Conservation (phyloP, 768 basidiomycete genomes). For the Lepiota brunneoincarnata region DNA sequence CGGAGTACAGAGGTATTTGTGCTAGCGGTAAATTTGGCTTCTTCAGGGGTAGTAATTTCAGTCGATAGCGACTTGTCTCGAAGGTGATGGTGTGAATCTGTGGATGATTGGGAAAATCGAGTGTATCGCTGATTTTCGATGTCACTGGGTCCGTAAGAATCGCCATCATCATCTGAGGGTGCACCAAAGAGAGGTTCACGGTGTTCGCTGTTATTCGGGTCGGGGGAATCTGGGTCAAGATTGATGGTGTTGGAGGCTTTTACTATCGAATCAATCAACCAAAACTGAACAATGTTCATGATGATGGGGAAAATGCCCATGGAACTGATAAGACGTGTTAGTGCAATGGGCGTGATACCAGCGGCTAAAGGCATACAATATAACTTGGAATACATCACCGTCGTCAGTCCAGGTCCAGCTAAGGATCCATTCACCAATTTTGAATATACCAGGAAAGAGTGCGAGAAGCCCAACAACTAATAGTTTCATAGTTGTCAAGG, state of each 20-base stretch:
- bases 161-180: slow-evolving; percentile 50
- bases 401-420: slow-evolving; percentile 68
- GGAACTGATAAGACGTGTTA: slow-evolving; percentile 42
- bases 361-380: slow-evolving; percentile 57
- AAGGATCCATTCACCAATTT: slow-evolving; percentile 83
- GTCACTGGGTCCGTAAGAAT: slow-evolving; percentile 34
- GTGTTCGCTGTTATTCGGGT: slow-evolving; percentile 37
- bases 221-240: slow-evolving; percentile 37
- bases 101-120: slow-evolving; percentile 32
- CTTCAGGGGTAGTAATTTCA: slow-evolving; percentile 27
- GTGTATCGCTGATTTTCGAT: slow-evolving; percentile 42
- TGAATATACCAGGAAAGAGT: slow-evolving; percentile 66
- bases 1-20: slow-evolving; percentile 30
- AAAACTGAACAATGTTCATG: slow-evolving; percentile 92
- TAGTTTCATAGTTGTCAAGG: slow-evolving; percentile 88
- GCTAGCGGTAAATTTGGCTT: slow-evolving; percentile 38
- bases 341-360: not conserved
- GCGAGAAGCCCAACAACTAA: slow-evolving; percentile 77
- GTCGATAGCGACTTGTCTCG: slow-evolving; percentile 24
- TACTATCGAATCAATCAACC: slow-evolving; percentile 92
- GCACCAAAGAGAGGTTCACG: slow-evolving; percentile 63
- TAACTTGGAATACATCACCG: slow-evolving; percentile 67
- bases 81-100: slow-evolving; percentile 15
- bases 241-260: slow-evolving; percentile 56
- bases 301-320: slow-evolving; percentile 91